These are phyloP conservation scores for Colletotrichum camelliae DNA, from an alignment of 2,329 filamentous ascomycete species.

Conservation along the genomic window DNA sequence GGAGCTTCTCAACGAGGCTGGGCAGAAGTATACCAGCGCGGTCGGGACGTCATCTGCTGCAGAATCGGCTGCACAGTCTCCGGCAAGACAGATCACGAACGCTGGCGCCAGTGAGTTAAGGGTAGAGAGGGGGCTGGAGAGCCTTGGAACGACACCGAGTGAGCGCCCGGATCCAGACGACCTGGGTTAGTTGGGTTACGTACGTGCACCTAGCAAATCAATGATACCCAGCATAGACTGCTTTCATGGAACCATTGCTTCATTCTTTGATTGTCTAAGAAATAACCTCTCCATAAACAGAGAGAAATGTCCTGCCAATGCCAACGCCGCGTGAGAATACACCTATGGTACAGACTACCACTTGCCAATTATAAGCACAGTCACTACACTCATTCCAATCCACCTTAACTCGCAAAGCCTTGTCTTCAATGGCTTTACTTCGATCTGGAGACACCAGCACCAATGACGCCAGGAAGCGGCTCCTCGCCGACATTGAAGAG, in stretches of 20 bases:
- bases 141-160: slow-evolving; percentile 49
- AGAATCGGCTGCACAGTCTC: slow-evolving; percentile 17
- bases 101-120: slow-evolving; percentile 28
- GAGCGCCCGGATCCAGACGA: slow-evolving; percentile 34
- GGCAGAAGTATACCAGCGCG: slow-evolving; percentile 62
- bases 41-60: slow-evolving; percentile 32
- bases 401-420: not conserved
- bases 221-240: slow-evolving; percentile 24
- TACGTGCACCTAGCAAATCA: not conserved
- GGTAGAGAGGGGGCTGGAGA: slow-evolving; percentile 49
- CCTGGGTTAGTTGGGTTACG: slow-evolving; percentile 22
- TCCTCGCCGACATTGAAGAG: slow-evolving; percentile 85
- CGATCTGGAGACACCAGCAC: slow-evolving; percentile 85
- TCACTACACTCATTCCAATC: slow-evolving; percentile 1
- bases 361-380: slow-evolving; percentile 23
- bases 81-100: slow-evolving; percentile 19
- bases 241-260: slow-evolving; percentile 5
- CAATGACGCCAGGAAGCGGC: slow-evolving; percentile 91
- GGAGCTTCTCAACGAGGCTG: slow-evolving; percentile 78
- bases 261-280: slow-evolving; percentile 25
- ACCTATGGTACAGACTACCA: slow-evolving; percentile 32
- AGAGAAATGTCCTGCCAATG: slow-evolving; percentile 27
- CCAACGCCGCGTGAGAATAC: slow-evolving; percentile 30
- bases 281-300: slow-evolving; percentile 24
- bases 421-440: slow-evolving; percentile 49